Conservation (phyloP, 1,139 yeast genomes). For the Geotrichum aggregatum region DNA sequence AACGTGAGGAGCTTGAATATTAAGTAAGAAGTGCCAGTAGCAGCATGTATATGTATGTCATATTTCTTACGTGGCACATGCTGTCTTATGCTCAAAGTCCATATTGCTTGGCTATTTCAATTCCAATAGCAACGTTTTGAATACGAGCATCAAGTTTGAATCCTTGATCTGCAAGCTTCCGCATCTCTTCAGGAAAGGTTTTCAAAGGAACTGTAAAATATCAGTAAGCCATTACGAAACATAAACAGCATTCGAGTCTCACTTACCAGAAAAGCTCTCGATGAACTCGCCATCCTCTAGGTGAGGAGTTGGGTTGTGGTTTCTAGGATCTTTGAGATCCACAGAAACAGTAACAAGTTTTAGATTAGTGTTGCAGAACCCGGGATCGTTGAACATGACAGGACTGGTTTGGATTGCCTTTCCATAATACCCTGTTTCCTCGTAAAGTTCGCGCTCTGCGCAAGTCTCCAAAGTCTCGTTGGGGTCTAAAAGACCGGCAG, state of each 20-base stretch:
- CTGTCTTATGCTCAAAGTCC: conserved; percentile 12
- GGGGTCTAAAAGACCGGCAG: conserved; percentile 92
- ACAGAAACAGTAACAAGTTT: conserved; percentile 74
- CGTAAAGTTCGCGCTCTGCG: conserved; percentile 80
- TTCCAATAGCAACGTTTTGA: conserved; percentile 79
- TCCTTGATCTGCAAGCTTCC: conserved; percentile 55
- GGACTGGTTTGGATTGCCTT: conserved; percentile 48
- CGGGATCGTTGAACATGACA: conserved; percentile 80
- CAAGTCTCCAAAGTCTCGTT: conserved; percentile 71
- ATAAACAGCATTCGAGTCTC: too few relatives aligned
- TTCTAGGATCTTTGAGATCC: conserved; percentile 62
- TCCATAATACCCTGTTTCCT: conserved; percentile 89
- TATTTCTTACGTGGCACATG: background rate
- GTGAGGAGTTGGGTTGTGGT: conserved; percentile 63
- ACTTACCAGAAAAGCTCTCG: conserved; percentile 57
- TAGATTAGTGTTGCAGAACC: conserved; percentile 86
- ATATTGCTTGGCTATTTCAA: conserved; percentile 43
- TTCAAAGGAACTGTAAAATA: conserved; percentile 50
- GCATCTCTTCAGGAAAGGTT: conserved; percentile 53
- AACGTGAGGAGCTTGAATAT: too few relatives aligned
- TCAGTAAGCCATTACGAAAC: background rate
- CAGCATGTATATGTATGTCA: background rate
- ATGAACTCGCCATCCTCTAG: conserved; percentile 88
- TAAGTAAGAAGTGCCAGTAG: too few relatives aligned
- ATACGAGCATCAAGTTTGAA: conserved; percentile 81